A percentile compares a stretch with the other conserved stretches of the same genome.
phyloP scores from a whole-genome alignment of 2,329 filamentous ascomycete genomes.

The Colletotrichum lentis region DNA sequence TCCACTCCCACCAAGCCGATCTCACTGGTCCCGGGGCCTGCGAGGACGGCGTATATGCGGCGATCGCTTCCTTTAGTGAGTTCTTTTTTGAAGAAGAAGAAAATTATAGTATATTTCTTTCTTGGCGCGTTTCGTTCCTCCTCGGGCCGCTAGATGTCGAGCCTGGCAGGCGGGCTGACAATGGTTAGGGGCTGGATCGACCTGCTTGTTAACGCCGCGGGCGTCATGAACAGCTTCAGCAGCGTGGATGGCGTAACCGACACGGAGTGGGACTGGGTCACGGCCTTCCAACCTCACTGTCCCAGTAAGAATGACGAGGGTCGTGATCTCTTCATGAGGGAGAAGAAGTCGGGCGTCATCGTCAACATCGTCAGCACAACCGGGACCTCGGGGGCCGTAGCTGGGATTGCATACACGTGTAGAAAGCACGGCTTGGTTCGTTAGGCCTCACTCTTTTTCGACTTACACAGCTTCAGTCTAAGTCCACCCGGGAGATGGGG shows the following conservation, averaged over 20 bases:
- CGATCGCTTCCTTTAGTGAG: conserved; percentile 22
- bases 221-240: conserved; percentile 53
- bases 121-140: too few relatives aligned
- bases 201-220: conserved; percentile 56
- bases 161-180: not conserved
- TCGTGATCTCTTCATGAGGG: conserved; percentile 53
- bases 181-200: conserved; percentile 45
- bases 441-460: conserved; percentile 10
- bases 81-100: too few relatives aligned
- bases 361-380: conserved; percentile 53
- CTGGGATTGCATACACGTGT: conserved; percentile 56
- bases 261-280: conserved; percentile 50
- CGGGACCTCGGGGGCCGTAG: conserved; percentile 48
- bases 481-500: too few relatives aligned
- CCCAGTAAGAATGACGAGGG: conserved; percentile 55
- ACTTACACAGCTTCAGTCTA: too few relatives aligned
- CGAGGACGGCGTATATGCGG: conserved; percentile 39
- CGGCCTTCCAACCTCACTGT: conserved; percentile 54
- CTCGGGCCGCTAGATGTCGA: too few relatives aligned
- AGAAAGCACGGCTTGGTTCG: conserved; percentile 54
- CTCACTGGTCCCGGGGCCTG: conserved; percentile 44
- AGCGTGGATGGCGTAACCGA: conserved; percentile 51
- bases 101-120: too few relatives aligned
- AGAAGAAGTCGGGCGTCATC: conserved; percentile 50
- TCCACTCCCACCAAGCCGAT: conserved; percentile 48